Conservation (phyloP, 306 rosid species). For the Mimosa pudica region DNA sequence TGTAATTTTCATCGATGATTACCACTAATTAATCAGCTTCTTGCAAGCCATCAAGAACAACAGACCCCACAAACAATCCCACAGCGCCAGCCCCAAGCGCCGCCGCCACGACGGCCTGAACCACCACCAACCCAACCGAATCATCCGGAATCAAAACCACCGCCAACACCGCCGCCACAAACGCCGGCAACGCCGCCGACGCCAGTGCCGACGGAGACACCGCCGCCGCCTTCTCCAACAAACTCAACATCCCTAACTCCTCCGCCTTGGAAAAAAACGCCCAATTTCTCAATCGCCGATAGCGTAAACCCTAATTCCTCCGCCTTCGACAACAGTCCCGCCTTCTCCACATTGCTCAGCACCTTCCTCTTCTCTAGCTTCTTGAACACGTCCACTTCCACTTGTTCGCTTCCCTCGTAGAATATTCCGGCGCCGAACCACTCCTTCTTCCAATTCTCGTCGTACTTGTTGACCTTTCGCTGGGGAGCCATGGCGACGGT, state of each 20-base stretch:
- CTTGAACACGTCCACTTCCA: slow-evolving; percentile 94
- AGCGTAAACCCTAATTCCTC: slow-evolving; percentile 83
- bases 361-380: slow-evolving; percentile 80
- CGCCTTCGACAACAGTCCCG: slow-evolving; percentile 81
- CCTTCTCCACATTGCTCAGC: slow-evolving; percentile 83
- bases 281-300: slow-evolving; percentile 84
- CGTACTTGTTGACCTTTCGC: slow-evolving; percentile 90
- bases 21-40: slow-evolving; percentile 69
- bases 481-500: slow-evolving; percentile 76
- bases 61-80: slow-evolving; percentile 73
- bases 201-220: slow-evolving; percentile 74
- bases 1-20: neutral
- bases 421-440: slow-evolving; percentile 96
- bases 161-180: slow-evolving; percentile 65
- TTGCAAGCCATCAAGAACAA: slow-evolving; percentile 79
- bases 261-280: slow-evolving; percentile 90
- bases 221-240: slow-evolving; percentile 58
- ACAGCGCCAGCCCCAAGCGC: slow-evolving; percentile 68
- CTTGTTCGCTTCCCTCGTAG: slow-evolving; percentile 84
- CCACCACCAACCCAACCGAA: slow-evolving; percentile 61
- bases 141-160: slow-evolving; percentile 79
- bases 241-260: slow-evolving; percentile 81
- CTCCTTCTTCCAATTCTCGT: slow-evolving; percentile 72
- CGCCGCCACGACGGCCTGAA: slow-evolving; percentile 63
- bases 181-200: slow-evolving; percentile 65